phyloP scores from a whole-genome alignment of 345 rosid species.

The Lenwebbia sp. region DNA sequence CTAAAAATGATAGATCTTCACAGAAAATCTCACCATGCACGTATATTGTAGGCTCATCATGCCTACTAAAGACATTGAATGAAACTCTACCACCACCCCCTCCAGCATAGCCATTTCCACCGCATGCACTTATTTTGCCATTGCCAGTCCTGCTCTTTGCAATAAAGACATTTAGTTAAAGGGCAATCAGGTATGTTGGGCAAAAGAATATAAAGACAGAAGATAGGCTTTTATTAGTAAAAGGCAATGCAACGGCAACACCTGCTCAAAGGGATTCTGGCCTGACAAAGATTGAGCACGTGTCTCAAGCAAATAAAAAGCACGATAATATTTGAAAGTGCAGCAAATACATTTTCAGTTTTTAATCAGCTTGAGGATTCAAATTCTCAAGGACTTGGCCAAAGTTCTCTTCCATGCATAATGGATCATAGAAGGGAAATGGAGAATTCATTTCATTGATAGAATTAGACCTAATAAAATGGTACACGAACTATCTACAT shows the following conservation, averaged over 20 bases:
- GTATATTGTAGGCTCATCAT: constrained; percentile 76
- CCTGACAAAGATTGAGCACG: background rate
- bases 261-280: background rate
- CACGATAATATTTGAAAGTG: background rate
- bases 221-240: background rate
- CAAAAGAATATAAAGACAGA: background rate
- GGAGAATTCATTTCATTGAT: background rate
- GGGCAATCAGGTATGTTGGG: background rate
- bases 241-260: background rate
- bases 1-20: background rate
- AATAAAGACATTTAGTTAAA: constrained; percentile 5
- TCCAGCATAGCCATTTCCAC: constrained; percentile 94
- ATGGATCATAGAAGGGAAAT: background rate
- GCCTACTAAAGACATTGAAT: constrained; percentile 90
- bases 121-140: constrained; percentile 93
- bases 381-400: background rate
- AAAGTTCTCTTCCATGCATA: background rate
- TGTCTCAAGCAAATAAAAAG: background rate
- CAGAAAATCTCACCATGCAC: constrained; percentile 73
- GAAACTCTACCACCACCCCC: constrained; percentile 99
- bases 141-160: constrained; percentile 84
- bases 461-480: background rate
- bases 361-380: background rate
- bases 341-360: background rate
- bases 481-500: background rate